Evolutionary conservation across 116 monocot species (phyloP), one percentile per base, ranked within the genome.

Genomic region (Cymodocea nodosa): DNA sequence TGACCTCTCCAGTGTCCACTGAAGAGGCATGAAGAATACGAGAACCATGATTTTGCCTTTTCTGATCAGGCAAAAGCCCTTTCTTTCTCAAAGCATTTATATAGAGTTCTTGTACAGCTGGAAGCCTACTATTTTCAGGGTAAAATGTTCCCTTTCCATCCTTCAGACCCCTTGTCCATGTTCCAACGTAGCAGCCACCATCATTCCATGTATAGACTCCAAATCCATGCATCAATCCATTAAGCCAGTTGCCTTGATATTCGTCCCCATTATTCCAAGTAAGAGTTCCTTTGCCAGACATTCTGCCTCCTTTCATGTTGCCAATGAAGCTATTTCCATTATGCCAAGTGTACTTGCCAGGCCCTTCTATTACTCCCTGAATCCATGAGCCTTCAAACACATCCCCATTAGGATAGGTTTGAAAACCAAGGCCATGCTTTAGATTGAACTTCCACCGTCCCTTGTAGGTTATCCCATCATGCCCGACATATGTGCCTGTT

Each of bases 101-200:
- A 54, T 89, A 94, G 40, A 80, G 20, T 67, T 89, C 89, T 51
- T 89, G 78, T 6, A 23, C 68, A 51, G 80, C 86, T 51, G 89
- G 84, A 64, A 86, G 57, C 65, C 61, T 89, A 62, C 78, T 74
- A 59, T 89, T 81, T 52, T 71, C 82, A 23, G 89, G 94, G 74
- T 94, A 94, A 52, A 94, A 94, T 18, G 78, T 66, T 16, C 94
- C 94, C 73, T 94, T 89, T 20, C 94, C 94, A 77, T 94, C 94
- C 77, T 89, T 89, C 65, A 85, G 70, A 34, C 85, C 90, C 64
- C 81, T 81, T 19, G 85, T 90, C 94, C 94, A 95, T 8, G 84
- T 87, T 17, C 94, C 94, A 65, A 95, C 59, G 68, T 87, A 95
- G 67, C 64, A 84, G 30, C 87, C 79, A 63, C 90, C 85, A 66